Percentiles rank a stretch among this genome's conserved stretches.
Evolutionary conservation across 257 asterid genomes (phyloP).

Genomic region (Leonotis leonurus): DNA sequence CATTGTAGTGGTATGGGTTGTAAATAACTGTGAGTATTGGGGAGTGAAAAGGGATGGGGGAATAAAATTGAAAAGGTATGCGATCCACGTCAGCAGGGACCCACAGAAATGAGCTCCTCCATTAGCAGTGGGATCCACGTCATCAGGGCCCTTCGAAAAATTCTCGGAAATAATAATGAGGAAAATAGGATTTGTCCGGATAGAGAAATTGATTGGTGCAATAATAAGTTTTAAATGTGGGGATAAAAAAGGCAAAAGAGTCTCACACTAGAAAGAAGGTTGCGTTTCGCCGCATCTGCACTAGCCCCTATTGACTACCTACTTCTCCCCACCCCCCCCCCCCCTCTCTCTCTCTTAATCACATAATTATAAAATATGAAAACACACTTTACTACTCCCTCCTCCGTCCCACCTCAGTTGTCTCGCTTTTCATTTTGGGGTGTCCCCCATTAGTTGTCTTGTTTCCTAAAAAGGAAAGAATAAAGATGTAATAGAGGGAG

Average conservation of each 20-base stretch:
- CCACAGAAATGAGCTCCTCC: conserved; percentile 21
- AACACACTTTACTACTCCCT: no score
- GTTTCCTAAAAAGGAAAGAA: no score
- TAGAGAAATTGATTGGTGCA: neutral
- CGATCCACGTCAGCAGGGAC: conserved; percentile 23
- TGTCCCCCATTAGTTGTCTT: no score
- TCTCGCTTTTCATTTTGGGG: no score
- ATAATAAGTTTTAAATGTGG: neutral
- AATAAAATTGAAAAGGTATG: neutral
- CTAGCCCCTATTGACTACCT: neutral
- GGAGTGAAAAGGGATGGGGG: neutral
- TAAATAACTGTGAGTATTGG: neutral
- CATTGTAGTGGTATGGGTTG: neutral
- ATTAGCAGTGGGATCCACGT: conserved; percentile 29
- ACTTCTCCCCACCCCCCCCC: no score
- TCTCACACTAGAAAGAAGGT: conserved; percentile 1
- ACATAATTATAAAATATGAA: no score
- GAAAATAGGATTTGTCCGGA: neutral
- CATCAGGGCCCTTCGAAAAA: conserved; percentile 2
- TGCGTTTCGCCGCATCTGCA: conserved; percentile 30
- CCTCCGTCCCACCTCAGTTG: no score
- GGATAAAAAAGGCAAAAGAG: neutral
- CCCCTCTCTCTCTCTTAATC: no score
- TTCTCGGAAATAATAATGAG: neutral
- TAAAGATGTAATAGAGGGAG: no score